These are phyloP conservation scores for Poa annua DNA, from an alignment of 176 grass and related monocot genomes.

Conservation along the genomic window DNA sequence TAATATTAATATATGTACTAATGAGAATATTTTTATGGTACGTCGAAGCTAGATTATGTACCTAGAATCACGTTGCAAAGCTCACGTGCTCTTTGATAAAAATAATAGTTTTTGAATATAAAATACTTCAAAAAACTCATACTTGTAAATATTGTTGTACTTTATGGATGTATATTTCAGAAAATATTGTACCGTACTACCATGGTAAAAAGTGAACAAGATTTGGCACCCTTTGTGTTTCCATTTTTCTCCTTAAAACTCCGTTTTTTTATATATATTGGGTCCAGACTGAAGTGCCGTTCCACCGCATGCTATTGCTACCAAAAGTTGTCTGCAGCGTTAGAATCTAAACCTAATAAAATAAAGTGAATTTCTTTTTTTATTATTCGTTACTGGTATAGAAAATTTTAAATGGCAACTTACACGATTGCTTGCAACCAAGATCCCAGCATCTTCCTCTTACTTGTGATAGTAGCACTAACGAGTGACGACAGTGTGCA, in stretches of 20 bases:
- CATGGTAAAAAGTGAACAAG: not conserved
- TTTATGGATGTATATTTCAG: not conserved
- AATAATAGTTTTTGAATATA: not conserved
- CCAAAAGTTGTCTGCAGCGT: not conserved
- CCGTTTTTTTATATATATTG: no score
- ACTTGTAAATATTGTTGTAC: not conserved
- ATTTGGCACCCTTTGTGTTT: not conserved
- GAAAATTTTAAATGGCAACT: no score
- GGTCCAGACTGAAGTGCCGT: not conserved
- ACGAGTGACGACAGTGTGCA: not conserved
- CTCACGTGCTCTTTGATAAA: slow-evolving; percentile 1
- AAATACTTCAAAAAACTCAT: not conserved
- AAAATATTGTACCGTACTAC: not conserved
- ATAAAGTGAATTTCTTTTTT: not conserved
- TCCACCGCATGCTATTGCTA: not conserved
- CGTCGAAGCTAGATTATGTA: not conserved
- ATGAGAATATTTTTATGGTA: not conserved
- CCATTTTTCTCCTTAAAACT: no score
- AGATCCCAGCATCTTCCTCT: not conserved
- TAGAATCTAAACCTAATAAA: not conserved
- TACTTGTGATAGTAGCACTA: not conserved
- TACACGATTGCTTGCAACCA: no score
- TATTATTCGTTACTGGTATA: no score
- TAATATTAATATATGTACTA: not conserved
- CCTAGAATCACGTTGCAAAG: not conserved